These are phyloP conservation scores for Bromus sterilis DNA, from an alignment of 176 grass and related monocot genomes.

Conservation along the genomic window DNA sequence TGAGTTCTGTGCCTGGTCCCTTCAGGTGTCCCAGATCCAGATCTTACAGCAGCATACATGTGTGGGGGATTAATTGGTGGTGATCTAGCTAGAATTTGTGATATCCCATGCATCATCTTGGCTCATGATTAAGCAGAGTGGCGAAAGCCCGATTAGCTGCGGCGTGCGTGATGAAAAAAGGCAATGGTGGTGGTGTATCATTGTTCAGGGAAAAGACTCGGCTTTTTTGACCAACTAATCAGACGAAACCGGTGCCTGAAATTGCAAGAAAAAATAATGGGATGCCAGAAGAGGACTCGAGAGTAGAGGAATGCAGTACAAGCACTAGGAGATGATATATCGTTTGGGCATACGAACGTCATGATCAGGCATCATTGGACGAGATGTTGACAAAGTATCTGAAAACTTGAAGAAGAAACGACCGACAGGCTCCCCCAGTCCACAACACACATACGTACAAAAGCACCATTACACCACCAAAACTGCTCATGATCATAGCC, in stretches of 20 bases:
- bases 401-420: not conserved
- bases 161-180: conserved; percentile 21
- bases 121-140: conserved; percentile 31
- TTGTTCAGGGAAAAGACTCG: conserved; percentile 19
- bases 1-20: not conserved
- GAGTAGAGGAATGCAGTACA: not conserved
- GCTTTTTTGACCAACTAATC: conserved; percentile 13
- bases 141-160: conserved; percentile 45
- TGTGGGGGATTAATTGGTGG: not conserved
- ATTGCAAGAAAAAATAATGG: not conserved
- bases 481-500: not conserved
- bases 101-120: conserved; percentile 29
- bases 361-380: not conserved
- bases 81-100: not conserved
- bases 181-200: conserved; percentile 9
- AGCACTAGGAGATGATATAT: not conserved
- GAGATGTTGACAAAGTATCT: conserved; percentile 2
- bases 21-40: conserved; percentile 21
- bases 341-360: not conserved
- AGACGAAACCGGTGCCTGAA: not conserved
- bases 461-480: not conserved
- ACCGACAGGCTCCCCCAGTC: not conserved
- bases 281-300: not conserved
- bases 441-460: not conserved
- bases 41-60: conserved; percentile 10